Evolutionary conservation across 2,329 filamentous ascomycete genomes (phyloP).

Genomic region (Pseudovirgaria hyperparasitica): DNA sequence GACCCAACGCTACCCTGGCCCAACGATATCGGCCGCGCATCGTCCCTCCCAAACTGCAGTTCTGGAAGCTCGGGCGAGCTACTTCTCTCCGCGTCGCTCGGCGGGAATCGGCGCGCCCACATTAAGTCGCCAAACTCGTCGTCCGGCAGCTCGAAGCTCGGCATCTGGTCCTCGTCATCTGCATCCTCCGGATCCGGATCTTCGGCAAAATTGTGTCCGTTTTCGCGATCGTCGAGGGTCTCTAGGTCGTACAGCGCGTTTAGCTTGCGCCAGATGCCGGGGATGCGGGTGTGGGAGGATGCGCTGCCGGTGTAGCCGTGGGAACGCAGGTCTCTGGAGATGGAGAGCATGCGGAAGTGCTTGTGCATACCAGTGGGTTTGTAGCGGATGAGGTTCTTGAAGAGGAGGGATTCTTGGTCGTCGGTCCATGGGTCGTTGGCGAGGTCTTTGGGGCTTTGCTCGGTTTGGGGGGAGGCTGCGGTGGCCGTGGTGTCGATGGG

Average conservation of each 20-base stretch:
- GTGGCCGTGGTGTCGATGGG: constrained; percentile 24
- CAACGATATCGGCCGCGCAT: no score
- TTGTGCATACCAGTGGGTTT: constrained; percentile 49
- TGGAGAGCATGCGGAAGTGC: constrained; percentile 39
- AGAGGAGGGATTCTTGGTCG: constrained; percentile 83
- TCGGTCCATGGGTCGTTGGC: constrained; percentile 78
- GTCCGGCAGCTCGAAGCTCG: constrained; percentile 30
- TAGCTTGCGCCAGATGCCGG: constrained; percentile 85
- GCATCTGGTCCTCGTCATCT: constrained; percentile 16
- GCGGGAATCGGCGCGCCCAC: constrained; percentile 28
- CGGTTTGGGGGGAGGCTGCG: constrained; percentile 40
- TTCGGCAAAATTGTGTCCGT: constrained; percentile 41
- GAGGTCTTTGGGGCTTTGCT: constrained; percentile 44
- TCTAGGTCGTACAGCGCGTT: constrained; percentile 72
- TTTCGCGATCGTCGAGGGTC: constrained; percentile 71
- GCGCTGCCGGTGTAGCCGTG: constrained; percentile 56
- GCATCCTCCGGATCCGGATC: constrained; percentile 39
- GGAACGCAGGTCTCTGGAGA: constrained; percentile 15
- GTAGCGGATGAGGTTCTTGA: constrained; percentile 61
- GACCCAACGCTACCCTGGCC: constrained; percentile 12
- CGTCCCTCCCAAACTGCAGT: no score
- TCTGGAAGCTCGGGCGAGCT: no score
- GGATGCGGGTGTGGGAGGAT: constrained; percentile 71
- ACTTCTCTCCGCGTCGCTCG: constrained; percentile 12
- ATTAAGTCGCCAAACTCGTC: constrained; percentile 31